Evolutionary conservation across 2,329 filamentous ascomycete genomes (phyloP).

Genomic region (Sclerotinia sclerotiorum): DNA sequence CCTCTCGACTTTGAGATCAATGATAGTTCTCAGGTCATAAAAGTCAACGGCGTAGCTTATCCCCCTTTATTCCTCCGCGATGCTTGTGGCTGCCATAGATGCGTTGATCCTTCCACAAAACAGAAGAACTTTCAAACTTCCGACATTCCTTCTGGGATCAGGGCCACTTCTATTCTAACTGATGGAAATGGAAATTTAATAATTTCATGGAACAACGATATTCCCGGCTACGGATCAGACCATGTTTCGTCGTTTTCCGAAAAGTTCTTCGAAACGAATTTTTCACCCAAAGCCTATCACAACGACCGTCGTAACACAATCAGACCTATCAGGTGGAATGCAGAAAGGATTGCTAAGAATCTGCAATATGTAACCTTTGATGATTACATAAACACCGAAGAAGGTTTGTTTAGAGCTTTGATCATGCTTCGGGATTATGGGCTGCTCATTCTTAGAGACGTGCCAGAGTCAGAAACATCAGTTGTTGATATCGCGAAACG

Average conservation of each 20-base stretch:
- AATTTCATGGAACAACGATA: conserved; percentile 58
- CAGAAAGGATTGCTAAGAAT: conserved; percentile 47
- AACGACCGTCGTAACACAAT: conserved; percentile 8
- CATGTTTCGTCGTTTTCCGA: conserved; percentile 35
- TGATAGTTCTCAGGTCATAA: background rate
- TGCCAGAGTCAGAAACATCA: conserved; percentile 65
- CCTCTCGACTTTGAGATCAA: background rate
- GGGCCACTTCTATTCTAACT: conserved; percentile 41
- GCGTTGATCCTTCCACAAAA: conserved; percentile 57
- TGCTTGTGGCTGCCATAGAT: conserved; percentile 56
- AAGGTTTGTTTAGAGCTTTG: conserved; percentile 61
- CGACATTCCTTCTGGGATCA: conserved; percentile 58
- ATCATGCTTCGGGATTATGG: conserved; percentile 64
- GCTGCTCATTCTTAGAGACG: conserved; percentile 71
- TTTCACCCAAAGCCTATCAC: background rate
- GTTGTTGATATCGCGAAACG: conserved; percentile 68
- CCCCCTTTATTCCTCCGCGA: conserved; percentile 51
- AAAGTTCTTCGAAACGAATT: conserved; percentile 24
- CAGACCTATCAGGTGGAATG: conserved; percentile 45
- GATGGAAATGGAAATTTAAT: conserved; percentile 45
- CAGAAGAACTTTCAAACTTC: conserved; percentile 65
- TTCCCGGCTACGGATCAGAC: conserved; percentile 39
- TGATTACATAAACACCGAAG: conserved; percentile 64
- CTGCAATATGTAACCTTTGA: conserved; percentile 64
- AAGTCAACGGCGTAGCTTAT: conserved; percentile 5